A percentile compares a stretch with the other conserved stretches of the same genome.
phyloP scores from a whole-genome alignment of 352 stramenopile genomes.

The Phytophthora fragariaefolia region DNA sequence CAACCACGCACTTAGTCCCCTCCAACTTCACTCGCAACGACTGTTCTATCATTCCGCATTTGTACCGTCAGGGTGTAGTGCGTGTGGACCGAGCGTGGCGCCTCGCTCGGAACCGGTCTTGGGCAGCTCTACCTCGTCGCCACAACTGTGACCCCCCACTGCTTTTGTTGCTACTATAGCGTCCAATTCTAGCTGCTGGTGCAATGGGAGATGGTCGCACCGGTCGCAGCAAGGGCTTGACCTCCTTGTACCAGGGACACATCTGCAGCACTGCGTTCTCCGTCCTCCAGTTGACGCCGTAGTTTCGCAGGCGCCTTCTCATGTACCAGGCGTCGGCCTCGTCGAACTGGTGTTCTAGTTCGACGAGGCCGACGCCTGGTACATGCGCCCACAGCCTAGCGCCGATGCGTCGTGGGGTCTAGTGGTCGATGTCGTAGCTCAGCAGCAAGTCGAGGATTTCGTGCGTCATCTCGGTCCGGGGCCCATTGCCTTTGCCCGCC shows the following conservation, averaged over 20 bases:
- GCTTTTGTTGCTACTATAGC: not conserved
- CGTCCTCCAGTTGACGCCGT: not conserved
- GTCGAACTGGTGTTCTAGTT: slow-evolving; percentile 22
- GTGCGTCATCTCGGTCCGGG: not conserved
- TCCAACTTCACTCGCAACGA: not conserved
- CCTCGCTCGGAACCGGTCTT: too few species aligned
- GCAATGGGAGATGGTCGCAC: not conserved
- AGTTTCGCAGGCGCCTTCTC: not conserved
- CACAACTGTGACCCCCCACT: too few species aligned
- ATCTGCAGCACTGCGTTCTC: slow-evolving; percentile 11
- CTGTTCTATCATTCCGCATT: not conserved
- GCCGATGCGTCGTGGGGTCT: not conserved
- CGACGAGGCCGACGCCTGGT: too few species aligned
- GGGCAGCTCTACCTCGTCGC: too few species aligned
- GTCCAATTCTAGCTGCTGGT: not conserved
- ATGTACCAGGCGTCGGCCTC: slow-evolving; percentile 19
- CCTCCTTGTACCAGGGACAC: slow-evolving; percentile 7
- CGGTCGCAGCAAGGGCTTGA: slow-evolving; percentile 5
- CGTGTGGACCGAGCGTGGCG: too few species aligned
- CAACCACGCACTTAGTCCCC: not conserved
- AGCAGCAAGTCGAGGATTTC: slow-evolving; percentile 25
- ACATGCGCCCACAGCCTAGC: slow-evolving; percentile 15
- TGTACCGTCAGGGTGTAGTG: too few species aligned
- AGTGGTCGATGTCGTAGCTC: slow-evolving; percentile 11
- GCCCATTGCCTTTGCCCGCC: slow-evolving; percentile 9